These are phyloP conservation scores for Leucogyrophana mollusca DNA, from an alignment of 768 basidiomycete genomes.

Conservation along the genomic window DNA sequence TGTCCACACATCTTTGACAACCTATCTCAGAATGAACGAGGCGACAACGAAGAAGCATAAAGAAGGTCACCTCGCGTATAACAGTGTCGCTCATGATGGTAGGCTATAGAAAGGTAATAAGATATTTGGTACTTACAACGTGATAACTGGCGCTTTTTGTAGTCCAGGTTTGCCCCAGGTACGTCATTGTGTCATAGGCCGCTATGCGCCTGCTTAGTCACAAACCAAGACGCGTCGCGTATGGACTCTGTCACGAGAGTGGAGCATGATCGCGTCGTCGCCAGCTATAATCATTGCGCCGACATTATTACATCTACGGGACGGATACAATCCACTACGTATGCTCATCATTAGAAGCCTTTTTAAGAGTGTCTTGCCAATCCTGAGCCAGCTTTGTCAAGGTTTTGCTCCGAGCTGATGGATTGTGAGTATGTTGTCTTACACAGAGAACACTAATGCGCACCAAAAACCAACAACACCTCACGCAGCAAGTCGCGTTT, in stretches of 20 bases:
- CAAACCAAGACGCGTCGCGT: too few species aligned
- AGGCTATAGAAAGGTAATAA: background rate
- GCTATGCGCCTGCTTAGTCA: too few species aligned
- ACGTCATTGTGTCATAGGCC: too few species aligned
- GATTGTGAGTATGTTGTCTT: conserved; percentile 6
- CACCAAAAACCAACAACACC: conserved; percentile 77
- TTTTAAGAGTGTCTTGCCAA: conserved; percentile 82
- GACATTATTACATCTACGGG: too few species aligned
- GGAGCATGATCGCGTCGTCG: too few species aligned
- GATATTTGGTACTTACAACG: too few species aligned
- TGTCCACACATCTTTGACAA: conserved; percentile 56
- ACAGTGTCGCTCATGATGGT: conserved; percentile 33
- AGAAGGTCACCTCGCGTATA: conserved; percentile 40
- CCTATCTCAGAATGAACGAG: conserved; percentile 27
- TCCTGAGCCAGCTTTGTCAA: conserved; percentile 72
- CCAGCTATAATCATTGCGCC: too few species aligned
- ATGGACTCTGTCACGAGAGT: too few species aligned
- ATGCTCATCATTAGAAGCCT: conserved; percentile 50
- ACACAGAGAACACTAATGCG: conserved; percentile 21
- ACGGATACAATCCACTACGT: too few species aligned
- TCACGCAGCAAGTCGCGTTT: conserved; percentile 86
- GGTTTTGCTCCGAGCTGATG: conserved; percentile 69
- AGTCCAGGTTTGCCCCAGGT: too few species aligned
- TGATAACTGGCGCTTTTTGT: too few species aligned
- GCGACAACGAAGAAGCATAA: background rate